A percentile compares a stretch with the other conserved stretches of the same genome.
phyloP scores from a whole-genome alignment of 768 basidiomycete genomes.

The Mycena chlorophos region DNA sequence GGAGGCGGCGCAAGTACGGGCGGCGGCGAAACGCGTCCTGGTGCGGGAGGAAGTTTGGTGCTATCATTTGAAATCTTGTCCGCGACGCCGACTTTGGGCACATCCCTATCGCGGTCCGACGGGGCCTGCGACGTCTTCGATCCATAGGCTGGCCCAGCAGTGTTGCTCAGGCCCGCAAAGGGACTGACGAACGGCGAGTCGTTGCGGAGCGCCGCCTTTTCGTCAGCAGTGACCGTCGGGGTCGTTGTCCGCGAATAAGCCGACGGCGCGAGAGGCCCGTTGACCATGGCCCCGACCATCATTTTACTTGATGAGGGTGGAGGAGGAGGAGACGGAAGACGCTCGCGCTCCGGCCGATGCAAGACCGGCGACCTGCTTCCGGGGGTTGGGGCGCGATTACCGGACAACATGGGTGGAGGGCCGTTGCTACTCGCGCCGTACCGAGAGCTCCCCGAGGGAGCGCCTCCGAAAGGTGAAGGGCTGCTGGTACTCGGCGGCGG shows the following conservation, averaged over 20 bases:
- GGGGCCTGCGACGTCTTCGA: conserved; percentile 7
- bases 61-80: too few species aligned
- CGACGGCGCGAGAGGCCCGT: conserved; percentile 15
- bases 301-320: conserved; percentile 17
- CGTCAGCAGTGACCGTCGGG: conserved; percentile 12
- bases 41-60: conserved; percentile 7
- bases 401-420: conserved; percentile 8
- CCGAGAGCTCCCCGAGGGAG: conserved; percentile 19
- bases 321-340: conserved; percentile 13
- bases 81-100: conserved; percentile 10
- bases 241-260: conserved; percentile 16
- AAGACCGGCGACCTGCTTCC: conserved; percentile 19
- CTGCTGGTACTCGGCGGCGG: conserved; percentile 21
- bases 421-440: conserved; percentile 16
- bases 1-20: conserved; percentile 17
- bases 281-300: conserved; percentile 24
- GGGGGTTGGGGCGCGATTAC: conserved; percentile 17
- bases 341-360: conserved; percentile 18
- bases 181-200: conserved; percentile 23
- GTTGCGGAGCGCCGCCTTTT: conserved; percentile 15
- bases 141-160: conserved; percentile 18
- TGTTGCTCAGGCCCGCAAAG: conserved; percentile 17
- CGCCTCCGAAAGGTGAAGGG: conserved; percentile 24
- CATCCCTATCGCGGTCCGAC: conserved; percentile 1
- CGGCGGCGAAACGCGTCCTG: conserved; percentile 12